Conservation (phyloP, 176 grass and related monocot genomes). For the Echinochloa phyllopogon region DNA sequence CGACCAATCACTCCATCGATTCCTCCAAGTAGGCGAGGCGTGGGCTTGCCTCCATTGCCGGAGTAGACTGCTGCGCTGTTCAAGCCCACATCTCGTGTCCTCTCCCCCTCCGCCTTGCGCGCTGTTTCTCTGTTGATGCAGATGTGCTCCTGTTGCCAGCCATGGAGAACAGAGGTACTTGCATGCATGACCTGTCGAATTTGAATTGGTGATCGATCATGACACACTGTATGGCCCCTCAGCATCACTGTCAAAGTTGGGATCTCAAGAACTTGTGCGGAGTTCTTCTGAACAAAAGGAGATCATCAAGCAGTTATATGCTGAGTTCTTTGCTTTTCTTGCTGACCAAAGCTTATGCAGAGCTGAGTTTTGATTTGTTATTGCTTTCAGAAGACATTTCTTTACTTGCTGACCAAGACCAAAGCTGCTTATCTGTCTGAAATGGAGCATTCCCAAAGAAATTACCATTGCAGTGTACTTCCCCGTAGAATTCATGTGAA, state of each 20-base stretch:
- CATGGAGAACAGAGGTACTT: neutral
- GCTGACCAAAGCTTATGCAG: too few relatives aligned
- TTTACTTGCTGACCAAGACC: too few relatives aligned
- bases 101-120: neutral
- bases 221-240: neutral
- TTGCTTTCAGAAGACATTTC: too few relatives aligned
- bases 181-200: neutral
- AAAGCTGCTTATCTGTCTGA: too few relatives aligned
- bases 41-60: neutral
- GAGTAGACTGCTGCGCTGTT: neutral
- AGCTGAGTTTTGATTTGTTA: too few relatives aligned
- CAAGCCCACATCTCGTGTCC: neutral
- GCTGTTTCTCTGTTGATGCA: neutral
- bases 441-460: too few relatives aligned
- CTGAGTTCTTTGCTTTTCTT: too few relatives aligned
- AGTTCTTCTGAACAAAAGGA: neutral
- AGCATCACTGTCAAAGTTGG: neutral
- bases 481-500: too few relatives aligned
- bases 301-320: too few relatives aligned
- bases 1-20: constrained; percentile 3
- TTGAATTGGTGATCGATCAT: neutral
- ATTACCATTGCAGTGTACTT: too few relatives aligned
- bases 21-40: neutral
- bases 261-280: neutral
- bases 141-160: neutral